phyloP scores from a whole-genome alignment of 2,329 filamentous ascomycete species.

The Hysterium pulicare region DNA sequence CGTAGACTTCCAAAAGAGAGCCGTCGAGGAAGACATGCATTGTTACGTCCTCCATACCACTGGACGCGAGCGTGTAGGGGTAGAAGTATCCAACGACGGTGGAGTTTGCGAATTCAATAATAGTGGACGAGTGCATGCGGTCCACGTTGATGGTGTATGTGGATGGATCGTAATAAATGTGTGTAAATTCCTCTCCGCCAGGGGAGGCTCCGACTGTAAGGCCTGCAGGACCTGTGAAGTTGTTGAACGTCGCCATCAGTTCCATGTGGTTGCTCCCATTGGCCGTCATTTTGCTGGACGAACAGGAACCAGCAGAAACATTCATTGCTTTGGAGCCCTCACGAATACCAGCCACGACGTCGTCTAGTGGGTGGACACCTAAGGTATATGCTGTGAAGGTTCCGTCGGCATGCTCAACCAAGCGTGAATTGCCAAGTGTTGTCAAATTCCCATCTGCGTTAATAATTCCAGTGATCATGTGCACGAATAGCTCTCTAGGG shows the following conservation, averaged over 20 bases:
- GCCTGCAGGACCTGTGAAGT: conserved; percentile 40
- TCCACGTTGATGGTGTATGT: conserved; percentile 47
- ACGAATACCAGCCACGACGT: conserved; percentile 43
- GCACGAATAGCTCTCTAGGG: conserved; percentile 47
- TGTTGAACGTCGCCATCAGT: conserved; percentile 38
- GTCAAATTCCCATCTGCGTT: conserved; percentile 33
- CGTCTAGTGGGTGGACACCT: conserved; percentile 42
- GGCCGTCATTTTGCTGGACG: conserved; percentile 21
- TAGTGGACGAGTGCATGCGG: conserved; percentile 41
- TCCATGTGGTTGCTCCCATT: conserved; percentile 39
- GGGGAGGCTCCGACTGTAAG: conserved; percentile 44
- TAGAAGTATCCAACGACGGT: conserved; percentile 47
- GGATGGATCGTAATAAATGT: conserved; percentile 44
- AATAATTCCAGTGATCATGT: conserved; percentile 39
- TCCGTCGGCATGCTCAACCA: conserved; percentile 34
- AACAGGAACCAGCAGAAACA: conserved; percentile 17
- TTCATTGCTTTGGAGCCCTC: conserved; percentile 22
- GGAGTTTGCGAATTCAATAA: conserved; percentile 42
- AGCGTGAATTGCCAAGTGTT: conserved; percentile 33
- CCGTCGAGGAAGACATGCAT: conserved; percentile 49
- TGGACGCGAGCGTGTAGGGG: conserved; percentile 39
- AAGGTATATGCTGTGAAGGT: conserved; percentile 45
- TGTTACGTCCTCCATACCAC: conserved; percentile 38
- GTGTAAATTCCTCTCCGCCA: conserved; percentile 43
- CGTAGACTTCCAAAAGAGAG: conserved; percentile 45